Evolutionary conservation across 768 basidiomycete genomes (phyloP), one percentile per base, ranked within the genome.

Genomic region (Tephrocybe rancida): DNA sequence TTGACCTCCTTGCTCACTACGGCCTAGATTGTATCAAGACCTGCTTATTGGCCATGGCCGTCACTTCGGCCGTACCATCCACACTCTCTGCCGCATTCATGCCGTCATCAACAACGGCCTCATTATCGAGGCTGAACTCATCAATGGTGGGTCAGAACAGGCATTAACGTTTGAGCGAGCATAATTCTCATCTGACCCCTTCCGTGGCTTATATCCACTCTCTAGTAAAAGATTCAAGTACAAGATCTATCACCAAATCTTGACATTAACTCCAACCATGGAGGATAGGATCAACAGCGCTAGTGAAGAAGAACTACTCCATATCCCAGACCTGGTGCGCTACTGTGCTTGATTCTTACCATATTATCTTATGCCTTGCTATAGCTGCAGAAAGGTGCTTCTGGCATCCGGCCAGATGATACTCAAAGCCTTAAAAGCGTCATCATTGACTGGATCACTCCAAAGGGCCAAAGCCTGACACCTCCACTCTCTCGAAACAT

Each of bases 371-470:
- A 7, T 32, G 30, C n/a, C 30, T 49, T 7, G 22, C 22, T 38
- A 4, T 24, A 69, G 67, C 44, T 67, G 16, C 61, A 62, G 30
- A 69, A 66, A 52, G 61, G 67, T 11, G 45, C 56, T 5, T 54
- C 55, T 32, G 46, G 61, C 11, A 60, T 63, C 2, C 41, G 62
- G 25, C 35, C 56, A 43, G 58, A 63, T 45, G 61, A 62, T 38
- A 62, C 58, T 11, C 50, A 50, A 22, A 49, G 44, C 14, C 27
- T 63, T 2, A 69, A 67, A 52, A 44, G 55, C 3, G 52, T 58
- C 2, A 44, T 65, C 18, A 22, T 66, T 2, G 58, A 66, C 27
- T 67, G 66, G 65, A 65, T 69, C 10, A 62, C 57, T 8, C 61
- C 61, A 1, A 46, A 38, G 24, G 56, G 64, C 9, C 45, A 58